Conservation (phyloP, 768 basidiomycete genomes). For the Suillus hirtellus region DNA sequence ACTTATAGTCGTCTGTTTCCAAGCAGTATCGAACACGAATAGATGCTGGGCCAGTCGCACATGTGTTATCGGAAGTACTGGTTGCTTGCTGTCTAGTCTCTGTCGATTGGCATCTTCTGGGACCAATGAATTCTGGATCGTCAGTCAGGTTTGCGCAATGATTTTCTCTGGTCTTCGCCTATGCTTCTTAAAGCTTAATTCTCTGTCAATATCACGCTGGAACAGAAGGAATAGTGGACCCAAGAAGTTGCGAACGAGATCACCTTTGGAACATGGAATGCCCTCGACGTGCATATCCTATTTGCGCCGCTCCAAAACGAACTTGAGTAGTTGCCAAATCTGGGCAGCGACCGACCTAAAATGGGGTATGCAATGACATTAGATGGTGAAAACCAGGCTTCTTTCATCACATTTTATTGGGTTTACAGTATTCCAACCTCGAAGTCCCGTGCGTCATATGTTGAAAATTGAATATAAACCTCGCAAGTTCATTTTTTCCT, state of each 20-base stretch:
- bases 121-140: not conserved
- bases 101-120: not conserved
- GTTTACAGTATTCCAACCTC: slow-evolving; percentile 22
- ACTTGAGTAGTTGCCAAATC: slow-evolving; percentile 31
- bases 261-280: not conserved
- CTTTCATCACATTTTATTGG: slow-evolving; percentile 19
- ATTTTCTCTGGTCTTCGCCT: slow-evolving; percentile 3
- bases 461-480: slow-evolving; percentile 27
- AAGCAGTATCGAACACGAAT: not conserved
- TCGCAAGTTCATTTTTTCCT: slow-evolving; percentile 13
- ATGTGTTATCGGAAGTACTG: not conserved
- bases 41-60: not conserved
- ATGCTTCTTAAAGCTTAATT: slow-evolving; percentile 5
- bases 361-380: slow-evolving; percentile 9
- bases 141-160: not conserved
- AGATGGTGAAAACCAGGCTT: slow-evolving; percentile 26
- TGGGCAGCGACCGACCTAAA: slow-evolving; percentile 19
- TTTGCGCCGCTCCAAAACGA: slow-evolving; percentile 16
- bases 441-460: slow-evolving; percentile 32
- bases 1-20: slow-evolving; percentile 5
- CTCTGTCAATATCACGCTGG: not conserved
- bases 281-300: not conserved
- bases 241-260: slow-evolving; percentile 1
- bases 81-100: not conserved
- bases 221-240: slow-evolving; percentile 1